A percentile compares a stretch with the other conserved stretches of the same genome.
Evolutionary conservation across 2,329 filamentous ascomycete species (phyloP).

Genomic region (Aurifilum marmelostoma): DNA sequence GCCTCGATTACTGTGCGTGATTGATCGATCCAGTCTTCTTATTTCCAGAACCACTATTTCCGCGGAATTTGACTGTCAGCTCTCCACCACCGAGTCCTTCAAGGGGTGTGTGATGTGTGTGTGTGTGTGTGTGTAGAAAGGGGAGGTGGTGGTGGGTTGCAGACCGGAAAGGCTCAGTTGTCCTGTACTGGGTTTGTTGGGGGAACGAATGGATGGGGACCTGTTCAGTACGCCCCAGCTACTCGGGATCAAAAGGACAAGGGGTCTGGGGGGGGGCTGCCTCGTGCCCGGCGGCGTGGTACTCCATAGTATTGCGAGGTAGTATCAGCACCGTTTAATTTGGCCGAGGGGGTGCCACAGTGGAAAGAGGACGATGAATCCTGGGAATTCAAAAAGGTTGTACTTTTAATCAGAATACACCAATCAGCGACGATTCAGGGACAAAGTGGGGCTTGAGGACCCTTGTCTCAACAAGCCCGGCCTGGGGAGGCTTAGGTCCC

Average conservation of each 20-base stretch:
- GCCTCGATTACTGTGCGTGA: background rate
- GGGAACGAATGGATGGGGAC: background rate
- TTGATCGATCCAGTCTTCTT: background rate
- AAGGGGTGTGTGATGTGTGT: too few relatives aligned
- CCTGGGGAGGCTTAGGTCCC: background rate
- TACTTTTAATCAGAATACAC: background rate
- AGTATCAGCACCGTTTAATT: slow-evolving; percentile 8
- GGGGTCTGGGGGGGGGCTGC: background rate
- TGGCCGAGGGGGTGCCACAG: slow-evolving; percentile 1
- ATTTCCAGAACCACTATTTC: background rate
- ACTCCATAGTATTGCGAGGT: slow-evolving; percentile 1
- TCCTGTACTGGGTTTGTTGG: background rate
- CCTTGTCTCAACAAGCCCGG: background rate
- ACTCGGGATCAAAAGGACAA: background rate
- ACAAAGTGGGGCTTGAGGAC: background rate
- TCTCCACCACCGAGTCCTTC: background rate
- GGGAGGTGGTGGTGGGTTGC: too few relatives aligned
- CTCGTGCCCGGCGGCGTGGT: background rate
- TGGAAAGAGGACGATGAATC: background rate
- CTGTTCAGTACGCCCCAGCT: background rate
- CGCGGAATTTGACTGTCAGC: background rate
- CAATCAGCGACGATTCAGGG: background rate
- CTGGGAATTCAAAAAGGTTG: background rate
- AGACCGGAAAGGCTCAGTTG: too few relatives aligned
- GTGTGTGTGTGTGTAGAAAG: too few relatives aligned